Base-by-base conservation (phyloP, 768 basidiomycete genomes). In the Trametes coccinea region DNA sequence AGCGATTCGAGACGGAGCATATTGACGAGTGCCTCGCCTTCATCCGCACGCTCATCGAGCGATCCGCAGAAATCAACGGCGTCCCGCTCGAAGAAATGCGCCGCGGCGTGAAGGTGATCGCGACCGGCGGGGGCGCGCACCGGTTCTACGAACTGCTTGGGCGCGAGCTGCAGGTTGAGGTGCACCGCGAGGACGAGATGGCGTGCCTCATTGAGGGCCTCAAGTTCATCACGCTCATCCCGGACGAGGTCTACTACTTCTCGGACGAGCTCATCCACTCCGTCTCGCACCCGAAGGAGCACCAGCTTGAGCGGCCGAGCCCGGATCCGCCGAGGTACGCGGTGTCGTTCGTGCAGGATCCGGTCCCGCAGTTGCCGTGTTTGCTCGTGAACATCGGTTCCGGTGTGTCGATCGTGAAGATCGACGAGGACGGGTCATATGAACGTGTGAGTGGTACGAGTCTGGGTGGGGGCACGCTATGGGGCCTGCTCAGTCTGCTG, bases 381-480 rank as follows among this genome's bases (percentile, higher is more conserved):
- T 73, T 99, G 70, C 84, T 99, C 46, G 97, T 98, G 66, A 99
- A 99, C 75, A 98, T 99, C 62, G 97, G 97, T 11, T 95, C 92
- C 40, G 97, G 97, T 47, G 97, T 99, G 29, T 95, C 93, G 44
- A 91, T 99, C 70, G 94, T 99, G 80, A 95, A 92, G 76, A 92
- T 98, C 1, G 95, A 98, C 69, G 93, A 91, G 65, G 93, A 97
- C 72, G 97, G 96, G 9, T 87, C 81, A 63, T 98, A 92, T 72
- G 97, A 99, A 79, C 90, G 97, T 69, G 91, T 99, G 48, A 95
- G 92, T 67, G 97, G 97, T 30, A 99, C 97, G 51, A 95, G 93
- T 78, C 76, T 99, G 51, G 97, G 97, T 60, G 97, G 97, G 16
- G 97, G 96, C 33, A 98, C 97, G 27, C 77, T 99, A 34, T 99